Evolutionary conservation across 2,329 filamentous ascomycete genomes (phyloP).

Genomic region (Colletotrichum neosansevieriae): DNA sequence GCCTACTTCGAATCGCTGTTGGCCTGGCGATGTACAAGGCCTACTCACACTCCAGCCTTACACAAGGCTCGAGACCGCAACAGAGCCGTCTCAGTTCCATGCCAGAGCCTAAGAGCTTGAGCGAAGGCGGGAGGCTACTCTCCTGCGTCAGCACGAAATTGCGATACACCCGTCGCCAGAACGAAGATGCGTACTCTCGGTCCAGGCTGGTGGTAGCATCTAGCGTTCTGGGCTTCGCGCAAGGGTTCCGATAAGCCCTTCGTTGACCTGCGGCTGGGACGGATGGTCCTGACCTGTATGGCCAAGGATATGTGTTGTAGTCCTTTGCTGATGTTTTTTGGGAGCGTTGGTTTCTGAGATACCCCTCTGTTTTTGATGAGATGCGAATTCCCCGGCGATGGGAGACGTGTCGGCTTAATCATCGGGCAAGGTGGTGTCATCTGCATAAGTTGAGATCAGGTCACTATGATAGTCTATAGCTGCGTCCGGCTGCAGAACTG

Average conservation of each 20-base stretch:
- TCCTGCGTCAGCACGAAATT: constrained; percentile 37
- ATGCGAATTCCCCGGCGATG: neutral
- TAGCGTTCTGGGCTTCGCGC: constrained; percentile 21
- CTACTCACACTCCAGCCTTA: constrained; percentile 17
- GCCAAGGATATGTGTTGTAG: constrained; percentile 15
- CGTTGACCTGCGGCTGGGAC: constrained; percentile 20
- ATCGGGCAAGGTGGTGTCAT: constrained; percentile 23
- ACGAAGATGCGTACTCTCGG: neutral
- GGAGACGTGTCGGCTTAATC: constrained; percentile 32
- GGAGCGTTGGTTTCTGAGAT: constrained; percentile 42
- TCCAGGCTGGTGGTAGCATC: neutral
- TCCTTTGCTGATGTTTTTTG: constrained; percentile 22
- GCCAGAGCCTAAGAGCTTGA: constrained; percentile 30
- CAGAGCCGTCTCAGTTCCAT: constrained; percentile 37
- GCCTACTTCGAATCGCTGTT: constrained; percentile 18
- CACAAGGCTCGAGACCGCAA: constrained; percentile 35
- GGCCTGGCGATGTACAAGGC: constrained; percentile 19
- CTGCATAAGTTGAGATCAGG: neutral
- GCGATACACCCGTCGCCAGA: constrained; percentile 29
- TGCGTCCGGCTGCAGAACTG: constrained; percentile 5
- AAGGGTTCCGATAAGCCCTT: constrained; percentile 27
- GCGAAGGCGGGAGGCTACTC: constrained; percentile 34
- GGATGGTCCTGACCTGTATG: constrained; percentile 15
- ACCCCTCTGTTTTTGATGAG: constrained; percentile 41
- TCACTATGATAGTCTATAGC: neutral